Percentiles rank a stretch among this genome's conserved stretches.
Evolutionary conservation across 163 green algal genomes (phyloP).

Genomic region (Scenedesmus sp.): DNA sequence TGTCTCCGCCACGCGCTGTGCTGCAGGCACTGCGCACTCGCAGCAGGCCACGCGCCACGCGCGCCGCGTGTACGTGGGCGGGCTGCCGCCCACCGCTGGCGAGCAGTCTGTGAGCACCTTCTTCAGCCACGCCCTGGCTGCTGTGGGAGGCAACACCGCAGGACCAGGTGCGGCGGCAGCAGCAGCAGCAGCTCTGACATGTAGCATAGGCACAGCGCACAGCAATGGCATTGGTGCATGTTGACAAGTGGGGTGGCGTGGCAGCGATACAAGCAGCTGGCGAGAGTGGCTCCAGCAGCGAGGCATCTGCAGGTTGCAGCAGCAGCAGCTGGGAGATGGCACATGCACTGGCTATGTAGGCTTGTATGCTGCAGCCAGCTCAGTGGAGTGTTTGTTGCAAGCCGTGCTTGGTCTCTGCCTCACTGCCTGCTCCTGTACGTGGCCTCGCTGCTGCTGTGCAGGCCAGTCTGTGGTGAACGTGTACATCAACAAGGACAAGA

Average conservation of each 20-base stretch:
- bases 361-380: not conserved
- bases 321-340: not conserved
- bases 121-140: conserved; percentile 93
- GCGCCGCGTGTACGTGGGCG: conserved; percentile 95
- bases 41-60: conserved; percentile 96
- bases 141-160: conserved; percentile 90
- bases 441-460: conserved; percentile 40
- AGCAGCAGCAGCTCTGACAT: not conserved
- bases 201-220: not conserved
- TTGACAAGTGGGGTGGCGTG: not conserved
- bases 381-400: not conserved
- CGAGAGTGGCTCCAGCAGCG: not conserved
- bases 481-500: conserved; percentile 99
- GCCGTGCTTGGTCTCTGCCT: not conserved
- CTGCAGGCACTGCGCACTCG: conserved; percentile 56
- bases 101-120: conserved; percentile 92
- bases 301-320: not conserved
- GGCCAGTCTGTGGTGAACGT: conserved; percentile 94
- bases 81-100: conserved; percentile 87
- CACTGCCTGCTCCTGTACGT: not conserved
- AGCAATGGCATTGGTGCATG: not conserved
- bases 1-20: not conserved
- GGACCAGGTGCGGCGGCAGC: conserved; percentile 73
- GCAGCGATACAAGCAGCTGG: not conserved
- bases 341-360: not conserved